Conservation (phyloP, 306 rosid species). For the Acmispon strigosus region DNA sequence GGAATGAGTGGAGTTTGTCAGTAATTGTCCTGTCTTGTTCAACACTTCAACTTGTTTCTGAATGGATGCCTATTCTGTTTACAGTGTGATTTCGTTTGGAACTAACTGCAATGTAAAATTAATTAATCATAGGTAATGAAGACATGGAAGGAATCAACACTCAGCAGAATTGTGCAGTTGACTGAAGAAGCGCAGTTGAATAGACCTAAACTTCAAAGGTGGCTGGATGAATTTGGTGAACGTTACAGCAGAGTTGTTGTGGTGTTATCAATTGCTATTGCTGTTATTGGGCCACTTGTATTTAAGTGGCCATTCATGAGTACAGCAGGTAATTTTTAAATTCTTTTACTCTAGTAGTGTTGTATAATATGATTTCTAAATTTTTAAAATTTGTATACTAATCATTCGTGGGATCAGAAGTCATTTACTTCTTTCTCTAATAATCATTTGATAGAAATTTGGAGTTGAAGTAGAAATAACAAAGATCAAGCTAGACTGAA, state of each 20-base stretch:
- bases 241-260: constrained; percentile 90
- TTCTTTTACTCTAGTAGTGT: constrained; percentile 4
- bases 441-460: background rate
- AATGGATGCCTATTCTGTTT: constrained; percentile 15
- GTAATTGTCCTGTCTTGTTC: constrained; percentile 8
- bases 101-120: constrained; percentile 12
- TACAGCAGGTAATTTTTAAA: constrained; percentile 56
- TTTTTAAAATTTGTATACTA: constrained; percentile 7
- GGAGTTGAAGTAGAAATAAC: constrained; percentile 1
- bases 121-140: constrained; percentile 56
- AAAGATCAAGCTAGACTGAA: background rate
- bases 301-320: constrained; percentile 95
- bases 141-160: constrained; percentile 92
- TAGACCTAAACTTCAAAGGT: constrained; percentile 93
- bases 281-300: constrained; percentile 78
- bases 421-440: constrained; percentile 1
- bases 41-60: constrained; percentile 20
- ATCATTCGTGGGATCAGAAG: background rate
- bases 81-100: constrained; percentile 6
- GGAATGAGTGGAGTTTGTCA: background rate
- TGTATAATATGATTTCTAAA: background rate
- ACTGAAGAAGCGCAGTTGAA: constrained; percentile 93
- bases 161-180: constrained; percentile 84
- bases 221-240: constrained; percentile 98
- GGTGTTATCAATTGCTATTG: constrained; percentile 74